A percentile compares a stretch with the other conserved stretches of the same genome.
These are phyloP conservation scores for Scheffersomyces spartinae DNA, from an alignment of 805 yeast species.

Conservation along the genomic window DNA sequence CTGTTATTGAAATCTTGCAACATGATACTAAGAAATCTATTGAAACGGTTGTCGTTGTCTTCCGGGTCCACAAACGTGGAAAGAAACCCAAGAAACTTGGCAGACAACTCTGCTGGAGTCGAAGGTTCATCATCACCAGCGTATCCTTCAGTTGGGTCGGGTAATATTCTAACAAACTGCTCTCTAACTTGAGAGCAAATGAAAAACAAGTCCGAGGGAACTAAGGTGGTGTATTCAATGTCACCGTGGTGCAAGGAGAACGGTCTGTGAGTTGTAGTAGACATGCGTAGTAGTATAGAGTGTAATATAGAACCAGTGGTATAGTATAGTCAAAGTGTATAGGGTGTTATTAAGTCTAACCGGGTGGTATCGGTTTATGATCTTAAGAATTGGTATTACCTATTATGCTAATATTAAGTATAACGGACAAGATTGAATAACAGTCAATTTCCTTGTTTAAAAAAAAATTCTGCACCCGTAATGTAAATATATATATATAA, in stretches of 20 bases:
- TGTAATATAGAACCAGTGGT: no score
- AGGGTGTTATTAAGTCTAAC: no score
- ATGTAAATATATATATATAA: no score
- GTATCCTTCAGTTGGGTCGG: conserved; percentile 70
- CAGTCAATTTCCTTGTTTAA: no score
- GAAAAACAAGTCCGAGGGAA: conserved; percentile 72
- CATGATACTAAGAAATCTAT: conserved; percentile 58
- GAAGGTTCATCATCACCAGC: conserved; percentile 85
- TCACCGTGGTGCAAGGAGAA: conserved; percentile 75
- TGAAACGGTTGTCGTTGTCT: conserved; percentile 43
- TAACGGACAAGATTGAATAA: no score
- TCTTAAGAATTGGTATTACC: no score
- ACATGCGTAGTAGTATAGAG: no score
- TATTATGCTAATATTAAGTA: no score
- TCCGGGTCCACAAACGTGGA: conserved; percentile 35
- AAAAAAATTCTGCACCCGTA: no score
- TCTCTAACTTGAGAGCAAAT: conserved; percentile 80
- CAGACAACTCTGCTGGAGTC: conserved; percentile 74
- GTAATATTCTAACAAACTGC: conserved; percentile 69
- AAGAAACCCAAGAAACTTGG: conserved; percentile 70
- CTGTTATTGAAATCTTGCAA: conserved; percentile 77
- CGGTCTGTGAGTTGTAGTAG: conserved; percentile 50
- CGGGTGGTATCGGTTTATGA: no score
- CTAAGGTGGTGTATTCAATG: conserved; percentile 78
- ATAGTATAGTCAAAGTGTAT: no score